These are phyloP conservation scores for Cyclotella choctawhatcheeana DNA, from an alignment of 108 stramenopile genomes.

Conservation along the genomic window DNA sequence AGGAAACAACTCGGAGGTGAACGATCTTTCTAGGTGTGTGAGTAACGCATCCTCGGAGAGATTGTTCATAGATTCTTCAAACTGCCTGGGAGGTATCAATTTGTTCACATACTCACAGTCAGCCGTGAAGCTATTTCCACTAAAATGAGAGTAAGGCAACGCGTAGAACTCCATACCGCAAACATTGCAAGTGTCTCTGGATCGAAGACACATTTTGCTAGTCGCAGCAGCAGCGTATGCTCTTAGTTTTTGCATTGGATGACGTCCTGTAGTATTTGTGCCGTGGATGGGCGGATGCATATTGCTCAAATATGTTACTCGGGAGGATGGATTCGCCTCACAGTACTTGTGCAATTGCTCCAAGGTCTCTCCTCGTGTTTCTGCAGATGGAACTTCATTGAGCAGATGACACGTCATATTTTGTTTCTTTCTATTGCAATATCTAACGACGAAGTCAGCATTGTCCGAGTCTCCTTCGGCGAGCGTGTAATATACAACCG, in stretches of 20 bases:
- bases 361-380: constrained; percentile 46
- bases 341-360: constrained; percentile 42
- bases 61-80: constrained; percentile 38
- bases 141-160: constrained; percentile 43
- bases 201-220: constrained; percentile 53
- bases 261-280: constrained; percentile 26
- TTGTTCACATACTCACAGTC: constrained; percentile 46
- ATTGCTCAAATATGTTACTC: constrained; percentile 47
- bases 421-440: constrained; percentile 15
- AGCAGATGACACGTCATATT: constrained; percentile 36
- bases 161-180: constrained; percentile 51
- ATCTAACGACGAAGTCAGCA: constrained; percentile 23
- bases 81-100: constrained; percentile 35
- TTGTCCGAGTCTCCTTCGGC: constrained; percentile 31
- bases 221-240: constrained; percentile 49
- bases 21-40: constrained; percentile 32
- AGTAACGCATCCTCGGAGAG: constrained; percentile 31
- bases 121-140: constrained; percentile 49
- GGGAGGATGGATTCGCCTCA: constrained; percentile 28
- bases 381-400: constrained; percentile 21
- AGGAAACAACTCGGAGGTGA: constrained; percentile 34
- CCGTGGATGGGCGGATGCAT: constrained; percentile 27
- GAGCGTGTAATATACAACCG: constrained; percentile 37
- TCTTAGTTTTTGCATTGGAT: constrained; percentile 43
- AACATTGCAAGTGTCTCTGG: constrained; percentile 47